phyloP scores from a whole-genome alignment of 2,329 filamentous ascomycete genomes.

The Calonectria hawksworthii region DNA sequence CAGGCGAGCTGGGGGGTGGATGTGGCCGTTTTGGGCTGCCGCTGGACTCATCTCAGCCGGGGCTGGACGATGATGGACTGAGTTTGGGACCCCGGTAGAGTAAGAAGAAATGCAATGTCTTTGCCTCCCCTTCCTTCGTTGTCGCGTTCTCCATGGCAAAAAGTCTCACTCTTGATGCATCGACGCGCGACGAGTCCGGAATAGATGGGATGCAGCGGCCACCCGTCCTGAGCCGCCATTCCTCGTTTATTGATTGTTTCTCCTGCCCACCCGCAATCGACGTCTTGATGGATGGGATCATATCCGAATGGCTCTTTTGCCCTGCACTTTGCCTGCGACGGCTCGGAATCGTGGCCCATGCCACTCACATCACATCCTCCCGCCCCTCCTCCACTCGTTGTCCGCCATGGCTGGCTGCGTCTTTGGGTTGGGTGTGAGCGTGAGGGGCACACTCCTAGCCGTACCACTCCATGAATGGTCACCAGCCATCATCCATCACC shows the following conservation, averaged over 20 bases:
- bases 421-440: constrained; percentile 15
- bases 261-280: background rate
- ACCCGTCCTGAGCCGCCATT: background rate
- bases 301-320: background rate
- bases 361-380: constrained; percentile 24
- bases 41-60: constrained; percentile 18
- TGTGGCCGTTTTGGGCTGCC: constrained; percentile 16
- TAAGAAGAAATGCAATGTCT: constrained; percentile 8
- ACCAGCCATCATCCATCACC: constrained; percentile 20
- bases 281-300: background rate
- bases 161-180: background rate
- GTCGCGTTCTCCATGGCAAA: background rate
- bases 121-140: background rate
- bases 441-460: constrained; percentile 8
- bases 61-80: background rate
- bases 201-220: background rate
- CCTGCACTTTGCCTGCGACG: background rate
- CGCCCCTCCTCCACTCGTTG: constrained; percentile 24
- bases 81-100: constrained; percentile 10
- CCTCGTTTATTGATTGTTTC: constrained; percentile 6
- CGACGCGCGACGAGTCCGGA: background rate
- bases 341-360: constrained; percentile 19
- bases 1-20: constrained; percentile 16
- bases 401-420: constrained; percentile 14
- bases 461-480: constrained; percentile 20